Evolutionary conservation across 2,329 filamentous ascomycete species (phyloP).

Genomic region (Claviceps arundinis): DNA sequence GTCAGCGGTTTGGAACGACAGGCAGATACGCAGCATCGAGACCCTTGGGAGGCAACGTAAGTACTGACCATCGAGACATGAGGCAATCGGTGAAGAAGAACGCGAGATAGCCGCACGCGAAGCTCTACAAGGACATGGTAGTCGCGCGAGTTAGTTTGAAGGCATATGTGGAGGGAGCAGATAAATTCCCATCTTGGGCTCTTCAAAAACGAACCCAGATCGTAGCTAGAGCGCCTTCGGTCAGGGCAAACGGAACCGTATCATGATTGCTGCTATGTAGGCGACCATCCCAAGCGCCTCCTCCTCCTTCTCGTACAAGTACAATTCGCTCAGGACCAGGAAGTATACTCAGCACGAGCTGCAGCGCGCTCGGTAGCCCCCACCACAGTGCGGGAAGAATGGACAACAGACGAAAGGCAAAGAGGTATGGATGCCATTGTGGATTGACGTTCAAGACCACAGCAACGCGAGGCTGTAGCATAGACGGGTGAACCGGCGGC

Average conservation of each 20-base stretch:
- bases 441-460: constrained; percentile 62
- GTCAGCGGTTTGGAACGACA: not conserved
- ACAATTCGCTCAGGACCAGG: constrained; percentile 20
- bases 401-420: constrained; percentile 59
- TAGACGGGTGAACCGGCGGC: constrained; percentile 20
- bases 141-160: not conserved
- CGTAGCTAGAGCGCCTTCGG: constrained; percentile 57
- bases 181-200: not conserved
- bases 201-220: constrained; percentile 48
- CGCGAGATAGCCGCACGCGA: constrained; percentile 62
- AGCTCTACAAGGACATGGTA: constrained; percentile 38
- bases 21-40: too few relatives aligned
- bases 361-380: constrained; percentile 55
- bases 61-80: constrained; percentile 62
- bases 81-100: constrained; percentile 78
- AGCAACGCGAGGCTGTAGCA: constrained; percentile 64
- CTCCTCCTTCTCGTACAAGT: constrained; percentile 14
- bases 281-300: constrained; percentile 2
- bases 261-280: constrained; percentile 9
- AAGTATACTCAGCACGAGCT: constrained; percentile 52
- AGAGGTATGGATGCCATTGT: constrained; percentile 60
- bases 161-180: too few relatives aligned
- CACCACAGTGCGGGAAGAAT: constrained; percentile 59
- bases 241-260: constrained; percentile 31
- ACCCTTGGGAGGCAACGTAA: too few relatives aligned